These are phyloP conservation scores for Ochetophila trinervis DNA, from an alignment of 306 rosid species.

Conservation along the genomic window DNA sequence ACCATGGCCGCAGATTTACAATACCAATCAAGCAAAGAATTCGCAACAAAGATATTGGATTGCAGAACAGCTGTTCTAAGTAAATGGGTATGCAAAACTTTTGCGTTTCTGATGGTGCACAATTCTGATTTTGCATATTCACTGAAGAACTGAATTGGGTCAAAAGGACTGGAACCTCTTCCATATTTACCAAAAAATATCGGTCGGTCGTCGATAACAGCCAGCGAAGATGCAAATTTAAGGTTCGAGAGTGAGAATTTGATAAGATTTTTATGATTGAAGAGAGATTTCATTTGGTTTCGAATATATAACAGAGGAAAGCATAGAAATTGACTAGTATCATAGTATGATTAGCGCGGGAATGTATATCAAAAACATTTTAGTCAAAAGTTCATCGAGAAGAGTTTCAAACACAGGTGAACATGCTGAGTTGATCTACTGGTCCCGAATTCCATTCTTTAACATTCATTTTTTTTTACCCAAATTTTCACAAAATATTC, in stretches of 20 bases:
- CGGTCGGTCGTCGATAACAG: slow-evolving; percentile 17
- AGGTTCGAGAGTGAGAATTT: slow-evolving; percentile 19
- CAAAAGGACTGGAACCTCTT: slow-evolving; percentile 16
- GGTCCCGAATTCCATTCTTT: no score
- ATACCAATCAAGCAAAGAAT: slow-evolving; percentile 41
- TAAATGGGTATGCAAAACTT: slow-evolving; percentile 48
- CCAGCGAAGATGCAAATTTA: slow-evolving; percentile 43
- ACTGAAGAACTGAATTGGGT: slow-evolving; percentile 38
- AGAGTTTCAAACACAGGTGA: no score
- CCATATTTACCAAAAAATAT: slow-evolving; percentile 7
- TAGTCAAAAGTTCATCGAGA: no score
- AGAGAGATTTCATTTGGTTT: no score
- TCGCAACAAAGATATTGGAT: slow-evolving; percentile 34
- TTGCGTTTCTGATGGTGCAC: slow-evolving; percentile 22
- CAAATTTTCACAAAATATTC: no score
- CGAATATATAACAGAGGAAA: no score
- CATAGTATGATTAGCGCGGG: no score
- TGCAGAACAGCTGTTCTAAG: slow-evolving; percentile 36
- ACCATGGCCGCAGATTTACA: slow-evolving; percentile 36
- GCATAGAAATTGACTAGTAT: no score
- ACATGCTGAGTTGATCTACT: no score
- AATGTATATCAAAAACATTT: no score
- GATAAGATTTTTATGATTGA: background rate
- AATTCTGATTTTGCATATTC: slow-evolving; percentile 30
- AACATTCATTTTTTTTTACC: no score